phyloP scores from a whole-genome alignment of 345 rosid genomes.

The Abelmoschus esculentus region DNA sequence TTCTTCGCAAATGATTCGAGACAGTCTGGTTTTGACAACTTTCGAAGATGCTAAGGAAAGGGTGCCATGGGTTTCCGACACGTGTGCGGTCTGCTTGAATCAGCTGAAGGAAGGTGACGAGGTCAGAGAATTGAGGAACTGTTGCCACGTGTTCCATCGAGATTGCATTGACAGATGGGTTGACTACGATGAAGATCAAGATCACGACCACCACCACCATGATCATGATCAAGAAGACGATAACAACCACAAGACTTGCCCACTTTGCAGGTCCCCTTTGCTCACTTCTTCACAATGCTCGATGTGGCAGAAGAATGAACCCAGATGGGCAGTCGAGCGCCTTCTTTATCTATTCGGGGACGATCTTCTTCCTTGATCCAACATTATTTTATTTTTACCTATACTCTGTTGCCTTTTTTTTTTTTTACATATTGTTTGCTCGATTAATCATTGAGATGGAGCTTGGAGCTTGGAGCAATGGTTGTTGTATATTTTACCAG shows the following conservation, averaged over 20 bases:
- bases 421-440: constrained; percentile 2
- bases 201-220: constrained; percentile 18
- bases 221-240: constrained; percentile 17
- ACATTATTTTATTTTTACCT: not conserved
- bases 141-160: constrained; percentile 81
- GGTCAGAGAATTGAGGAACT: constrained; percentile 73
- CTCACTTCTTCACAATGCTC: constrained; percentile 35
- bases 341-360: constrained; percentile 88
- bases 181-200: constrained; percentile 46
- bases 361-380: constrained; percentile 41
- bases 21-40: constrained; percentile 46
- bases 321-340: constrained; percentile 90
- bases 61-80: constrained; percentile 29
- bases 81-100: constrained; percentile 79
- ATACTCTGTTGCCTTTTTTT: not conserved
- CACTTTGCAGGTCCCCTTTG: constrained; percentile 81
- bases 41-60: constrained; percentile 49
- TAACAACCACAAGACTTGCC: constrained; percentile 56
- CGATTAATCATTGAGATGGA: not conserved
- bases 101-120: constrained; percentile 46
- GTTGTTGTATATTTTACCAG: not conserved
- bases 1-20: constrained; percentile 47
- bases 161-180: constrained; percentile 92
- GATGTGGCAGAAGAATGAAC: constrained; percentile 47
- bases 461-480: not conserved